Base-by-base conservation (phyloP, 805 yeast species). In the Cyberlindnera lachancei region DNA sequence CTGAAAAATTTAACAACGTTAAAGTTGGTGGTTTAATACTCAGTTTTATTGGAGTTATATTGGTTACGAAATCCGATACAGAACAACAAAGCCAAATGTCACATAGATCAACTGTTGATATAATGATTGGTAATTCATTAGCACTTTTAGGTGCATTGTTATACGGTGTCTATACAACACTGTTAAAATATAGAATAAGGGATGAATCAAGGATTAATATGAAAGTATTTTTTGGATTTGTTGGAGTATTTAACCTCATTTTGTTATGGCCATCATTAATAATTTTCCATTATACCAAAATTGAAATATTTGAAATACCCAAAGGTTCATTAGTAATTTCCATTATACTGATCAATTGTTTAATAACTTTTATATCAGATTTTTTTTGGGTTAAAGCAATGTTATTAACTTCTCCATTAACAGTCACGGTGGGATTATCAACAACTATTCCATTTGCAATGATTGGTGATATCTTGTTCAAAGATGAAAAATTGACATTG, bases 361-460 rank as follows among this genome's bases (percentile, higher is more conserved):
- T 73, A 22, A 75, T 86, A 25, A 86, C 96, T 1, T 79, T 92
- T 44, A 58, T 88, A 12, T 80, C 94, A 24, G 98, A 92, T 54
- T 87, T 80, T 46, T 77, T 94, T 49, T 92, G 98, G 98, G 95
- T 95, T 21, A 75, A 85, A 41, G 94, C 97, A 1, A 92, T 88
- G 74, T 67, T 92, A 20, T 62, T 92, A 50, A 92, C 98, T 1
- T 80, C 92, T 27, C 98, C 98, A 2, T 64, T 92, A 43, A 88
- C 95, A 0, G 97, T 90, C 3, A 92, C 98, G 0, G 94, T 92
- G 9, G 98, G 98, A 0, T 64, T 92, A 19, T 80, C 95, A 15
- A 73, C 88, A 38, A 90, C 97, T 0, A 92, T 92, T 14, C 98
- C 98, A 3, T 69, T 92, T 31, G 95, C 96, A 0, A 83, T 92